Evolutionary conservation across 2,329 filamentous ascomycete genomes (phyloP), one percentile per base, ranked within the genome.

Genomic region (Parasarocladium wereldwijsianum): DNA sequence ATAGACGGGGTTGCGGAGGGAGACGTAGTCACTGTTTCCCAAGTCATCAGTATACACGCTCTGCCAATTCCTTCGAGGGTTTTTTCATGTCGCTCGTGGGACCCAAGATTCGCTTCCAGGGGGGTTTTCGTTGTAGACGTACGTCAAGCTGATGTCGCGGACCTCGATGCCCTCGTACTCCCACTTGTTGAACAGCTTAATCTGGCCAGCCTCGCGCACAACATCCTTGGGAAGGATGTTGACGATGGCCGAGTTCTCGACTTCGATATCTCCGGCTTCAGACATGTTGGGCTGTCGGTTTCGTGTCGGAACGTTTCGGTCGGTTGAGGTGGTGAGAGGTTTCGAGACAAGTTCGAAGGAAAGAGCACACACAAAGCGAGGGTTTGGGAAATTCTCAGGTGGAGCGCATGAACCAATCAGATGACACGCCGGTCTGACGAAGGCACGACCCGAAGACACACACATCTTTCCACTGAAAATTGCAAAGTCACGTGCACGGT

Each of bases 71-170:
- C 18, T 4, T 24, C 15, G 36, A 35, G 25, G 14, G 23, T 30
- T 37, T 39, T 33, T 36, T 39, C 38, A 30, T 31, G 28, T 28
- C 22, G 22, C 20, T 17, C 13, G 8, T 32, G 12, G 12, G 9
- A 21, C 10, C 21, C 15, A 32, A 25, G 9, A 16, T 20, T 14
- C 11, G 3, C 11, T 8, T 8, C 8, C 20, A 21, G n/a, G 8
- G 8, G 20, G 20, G 20, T n/a, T 21, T n/a, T n/a, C n/a, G 8
- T 8, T n/a, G 20, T 17, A 4, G 35, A 57, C 55, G 49, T 92
- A 98, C 90, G 87, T 96, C 70, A 98, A 74, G 54, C 90, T 98
- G 69, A 98, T 96, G 62, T 98, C 90, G 64, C 87, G 79, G 66
- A 98, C 90, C 75, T 98, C 90, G 57, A 98, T 87, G n/a, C n/a